Conservation (phyloP, 331 rosid species). For the Stylosanthes scabra region DNA sequence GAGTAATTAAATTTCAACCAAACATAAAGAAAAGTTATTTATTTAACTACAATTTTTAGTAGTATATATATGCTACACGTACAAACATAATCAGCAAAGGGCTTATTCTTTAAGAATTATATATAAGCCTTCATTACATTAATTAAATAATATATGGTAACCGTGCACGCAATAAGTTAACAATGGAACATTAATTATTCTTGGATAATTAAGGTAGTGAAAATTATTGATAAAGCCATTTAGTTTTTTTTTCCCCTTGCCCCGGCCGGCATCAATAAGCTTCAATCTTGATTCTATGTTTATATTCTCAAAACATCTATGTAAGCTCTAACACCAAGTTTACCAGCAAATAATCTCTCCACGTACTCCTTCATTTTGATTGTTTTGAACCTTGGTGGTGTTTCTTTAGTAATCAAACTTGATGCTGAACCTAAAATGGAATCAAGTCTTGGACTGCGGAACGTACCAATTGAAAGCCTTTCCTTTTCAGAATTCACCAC, state of each 20-base stretch:
- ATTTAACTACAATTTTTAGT: no score
- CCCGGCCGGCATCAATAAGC: background rate
- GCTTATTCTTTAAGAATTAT: background rate
- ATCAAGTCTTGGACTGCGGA: constrained; percentile 11
- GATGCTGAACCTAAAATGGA: constrained; percentile 11
- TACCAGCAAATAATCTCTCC: background rate
- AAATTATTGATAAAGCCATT: background rate
- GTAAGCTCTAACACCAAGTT: constrained; percentile 32
- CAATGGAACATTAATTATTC: background rate
- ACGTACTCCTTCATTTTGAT: background rate
- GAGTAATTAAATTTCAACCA: no score
- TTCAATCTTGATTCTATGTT: background rate
- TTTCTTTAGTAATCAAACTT: constrained; percentile 25
- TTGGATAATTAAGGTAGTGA: no score
- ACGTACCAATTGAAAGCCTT: constrained; percentile 40
- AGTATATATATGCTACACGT: no score
- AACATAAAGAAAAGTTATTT: no score
- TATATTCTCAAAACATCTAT: constrained; percentile 16
- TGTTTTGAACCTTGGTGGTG: constrained; percentile 20
- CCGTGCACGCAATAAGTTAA: background rate
- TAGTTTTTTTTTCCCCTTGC: no score
- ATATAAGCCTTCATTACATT: background rate
- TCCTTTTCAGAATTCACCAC: constrained; percentile 28
- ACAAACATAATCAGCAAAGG: background rate
- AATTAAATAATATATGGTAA: background rate